Percentiles rank a stretch among this genome's conserved stretches.
These are phyloP conservation scores for Claviceps quebecensis DNA, from an alignment of 2,329 filamentous ascomycete genomes.

Conservation along the genomic window DNA sequence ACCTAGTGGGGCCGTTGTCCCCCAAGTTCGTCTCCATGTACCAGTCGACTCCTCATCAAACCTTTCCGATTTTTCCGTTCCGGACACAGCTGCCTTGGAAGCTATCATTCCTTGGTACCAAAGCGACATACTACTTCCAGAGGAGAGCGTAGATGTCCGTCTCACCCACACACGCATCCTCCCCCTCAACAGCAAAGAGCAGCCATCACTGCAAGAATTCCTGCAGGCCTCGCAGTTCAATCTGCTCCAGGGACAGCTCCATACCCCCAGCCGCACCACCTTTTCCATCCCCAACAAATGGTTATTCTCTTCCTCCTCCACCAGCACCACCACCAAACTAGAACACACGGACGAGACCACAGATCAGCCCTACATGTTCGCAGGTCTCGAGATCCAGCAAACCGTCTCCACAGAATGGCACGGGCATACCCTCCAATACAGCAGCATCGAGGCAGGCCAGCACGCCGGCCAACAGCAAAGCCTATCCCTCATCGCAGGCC, in stretches of 20 bases:
- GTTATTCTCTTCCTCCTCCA: not conserved
- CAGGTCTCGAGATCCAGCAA: slow-evolving; percentile 38
- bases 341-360: not conserved
- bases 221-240: slow-evolving; percentile 30
- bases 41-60: slow-evolving; percentile 17
- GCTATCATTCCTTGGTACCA: slow-evolving; percentile 16
- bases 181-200: slow-evolving; percentile 23
- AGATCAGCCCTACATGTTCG: slow-evolving; percentile 26
- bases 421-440: slow-evolving; percentile 35
- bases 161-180: slow-evolving; percentile 23
- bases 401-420: slow-evolving; percentile 26
- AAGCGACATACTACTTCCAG: slow-evolving; percentile 32
- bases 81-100: slow-evolving; percentile 16
- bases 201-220: slow-evolving; percentile 28
- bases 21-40: slow-evolving; percentile 17
- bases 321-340: not conserved
- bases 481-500: slow-evolving; percentile 24
- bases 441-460: slow-evolving; percentile 35
- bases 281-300: slow-evolving; percentile 19
- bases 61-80: slow-evolving; percentile 16
- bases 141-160: slow-evolving; percentile 33
- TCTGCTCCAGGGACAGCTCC: slow-evolving; percentile 26
- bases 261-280: slow-evolving; percentile 20
- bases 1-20: not conserved
- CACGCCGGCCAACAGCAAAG: slow-evolving; percentile 38